These are phyloP conservation scores for Ciborinia camelliae DNA, from an alignment of 2,329 filamentous ascomycete species.

Conservation along the genomic window DNA sequence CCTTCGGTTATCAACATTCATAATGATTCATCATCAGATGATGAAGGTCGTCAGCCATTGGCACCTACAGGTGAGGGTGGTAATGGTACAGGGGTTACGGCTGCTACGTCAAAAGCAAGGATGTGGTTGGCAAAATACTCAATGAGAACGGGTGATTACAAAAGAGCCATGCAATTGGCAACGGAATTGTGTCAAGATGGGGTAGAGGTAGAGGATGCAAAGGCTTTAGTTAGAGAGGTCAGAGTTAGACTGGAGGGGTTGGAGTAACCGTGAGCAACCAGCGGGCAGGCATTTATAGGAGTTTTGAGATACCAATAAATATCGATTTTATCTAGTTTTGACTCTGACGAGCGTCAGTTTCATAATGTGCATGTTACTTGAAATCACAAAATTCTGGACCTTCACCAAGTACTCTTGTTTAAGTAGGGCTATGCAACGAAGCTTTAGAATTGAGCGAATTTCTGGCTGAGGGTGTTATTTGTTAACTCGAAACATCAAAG, in stretches of 20 bases:
- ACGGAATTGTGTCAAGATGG: conserved; percentile 94
- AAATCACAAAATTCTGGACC: not conserved
- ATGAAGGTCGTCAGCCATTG: conserved; percentile 33
- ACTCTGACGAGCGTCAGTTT: conserved; percentile 8
- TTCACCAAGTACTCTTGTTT: not conserved
- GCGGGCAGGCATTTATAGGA: conserved; percentile 7
- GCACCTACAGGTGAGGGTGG: conserved; percentile 38
- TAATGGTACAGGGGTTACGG: conserved; percentile 76
- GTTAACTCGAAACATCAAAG: not conserved
- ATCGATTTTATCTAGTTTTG: not conserved
- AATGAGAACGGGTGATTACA: conserved; percentile 71
- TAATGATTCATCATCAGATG: conserved; percentile 53
- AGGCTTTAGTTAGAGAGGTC: conserved; percentile 84
- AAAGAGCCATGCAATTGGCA: conserved; percentile 73
- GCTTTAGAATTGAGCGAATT: not conserved
- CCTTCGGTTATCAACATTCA: conserved; percentile 39
- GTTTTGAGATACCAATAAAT: conserved; percentile 9
- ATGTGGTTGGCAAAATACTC: conserved; percentile 89
- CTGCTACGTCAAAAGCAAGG: conserved; percentile 85
- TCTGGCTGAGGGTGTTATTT: too few relatives aligned
- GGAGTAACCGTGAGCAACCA: not conserved
- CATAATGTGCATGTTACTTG: not conserved
- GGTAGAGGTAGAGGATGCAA: conserved; percentile 94
- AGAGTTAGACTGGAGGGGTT: conserved; percentile 59
- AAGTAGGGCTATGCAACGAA: not conserved